Conservation (phyloP, 1,284 basidiomycete genomes). For the Coniferiporia weirii region DNA sequence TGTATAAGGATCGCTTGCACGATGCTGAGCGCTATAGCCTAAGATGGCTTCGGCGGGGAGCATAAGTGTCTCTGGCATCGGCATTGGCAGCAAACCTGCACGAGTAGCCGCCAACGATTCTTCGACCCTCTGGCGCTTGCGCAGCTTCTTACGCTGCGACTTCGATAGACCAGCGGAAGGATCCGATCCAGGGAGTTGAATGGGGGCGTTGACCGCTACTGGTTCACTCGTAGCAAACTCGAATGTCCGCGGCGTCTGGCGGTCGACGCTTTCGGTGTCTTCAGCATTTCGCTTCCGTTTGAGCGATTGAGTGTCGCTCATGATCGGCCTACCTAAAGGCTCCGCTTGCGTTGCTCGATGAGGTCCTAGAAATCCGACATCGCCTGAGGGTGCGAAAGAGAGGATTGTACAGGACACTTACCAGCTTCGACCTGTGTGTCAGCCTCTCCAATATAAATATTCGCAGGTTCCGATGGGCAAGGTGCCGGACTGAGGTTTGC, state of each 20-base stretch:
- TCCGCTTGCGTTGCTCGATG: not conserved
- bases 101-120: not conserved
- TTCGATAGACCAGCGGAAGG: not conserved
- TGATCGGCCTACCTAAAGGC: not conserved
- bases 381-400: not conserved
- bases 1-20: not conserved
- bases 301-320: not conserved
- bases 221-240: not conserved
- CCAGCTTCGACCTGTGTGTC: not conserved
- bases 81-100: not conserved
- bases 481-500: not conserved
- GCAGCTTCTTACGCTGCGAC: not conserved
- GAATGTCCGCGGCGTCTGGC: not conserved
- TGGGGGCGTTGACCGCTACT: not conserved
- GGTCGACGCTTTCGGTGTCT: not conserved
- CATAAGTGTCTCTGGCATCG: not conserved
- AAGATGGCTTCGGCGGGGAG: not conserved
- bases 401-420: not conserved
- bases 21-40: not conserved
- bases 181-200: not conserved
- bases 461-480: too few relatives aligned
- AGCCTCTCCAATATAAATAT: not conserved
- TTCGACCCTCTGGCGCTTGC: not conserved
- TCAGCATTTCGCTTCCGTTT: constrained; percentile 1
- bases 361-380: not conserved